Base-by-base conservation (phyloP, 306 rosid species). In the Cucumis melo region DNA sequence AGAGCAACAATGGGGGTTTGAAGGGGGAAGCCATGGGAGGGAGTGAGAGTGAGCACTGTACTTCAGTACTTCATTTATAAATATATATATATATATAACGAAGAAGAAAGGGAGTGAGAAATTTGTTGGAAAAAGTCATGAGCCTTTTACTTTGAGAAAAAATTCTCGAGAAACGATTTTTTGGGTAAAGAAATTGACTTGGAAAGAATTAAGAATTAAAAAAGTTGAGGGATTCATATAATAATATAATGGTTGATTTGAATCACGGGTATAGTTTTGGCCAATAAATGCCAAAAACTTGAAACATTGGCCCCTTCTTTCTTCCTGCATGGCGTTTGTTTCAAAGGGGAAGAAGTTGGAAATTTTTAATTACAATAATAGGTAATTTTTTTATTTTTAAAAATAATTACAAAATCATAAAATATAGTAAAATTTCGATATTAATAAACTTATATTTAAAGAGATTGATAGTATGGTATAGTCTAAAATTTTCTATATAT, bases 21-120 rank as follows among this genome's bases (percentile, higher is more conserved):
- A 88, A 86, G 78, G 80, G 56, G 21, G 98, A 72, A 59, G 98
- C 91, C 97, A 91, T 91, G 81, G 78, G 83, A 81, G 70, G 86
- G 76, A 73, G 72, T 82, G 74, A 57, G 53, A 64, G 78, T 55
- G 85, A 73, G 80, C 68, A 78, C 78, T n/a, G 80, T 5, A 10
- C 6, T 76, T 81, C 76, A 72, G 59, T 80, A 27, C 73, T 61
- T 68, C 34, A 24, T 51, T 67, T 74, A 20, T 71, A 32, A n/a
- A n/a, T 79, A 78, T 86, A 81, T 82, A 82, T 78, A 68, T 63
- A 41, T 67, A 44, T 13, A 46, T 44, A 9, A 8, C 14, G 27
- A 46, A 83, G 16, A 74, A 17, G 84, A 44, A 42, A 3, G 48
- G 72, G 83, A 34, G 23, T 56, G 46, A 7, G 38, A 77, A 41